Evolutionary conservation across 2,329 filamentous ascomycete genomes (phyloP), one percentile per base, ranked within the genome.

Genomic region (Stagonosporopsis vannaccii): DNA sequence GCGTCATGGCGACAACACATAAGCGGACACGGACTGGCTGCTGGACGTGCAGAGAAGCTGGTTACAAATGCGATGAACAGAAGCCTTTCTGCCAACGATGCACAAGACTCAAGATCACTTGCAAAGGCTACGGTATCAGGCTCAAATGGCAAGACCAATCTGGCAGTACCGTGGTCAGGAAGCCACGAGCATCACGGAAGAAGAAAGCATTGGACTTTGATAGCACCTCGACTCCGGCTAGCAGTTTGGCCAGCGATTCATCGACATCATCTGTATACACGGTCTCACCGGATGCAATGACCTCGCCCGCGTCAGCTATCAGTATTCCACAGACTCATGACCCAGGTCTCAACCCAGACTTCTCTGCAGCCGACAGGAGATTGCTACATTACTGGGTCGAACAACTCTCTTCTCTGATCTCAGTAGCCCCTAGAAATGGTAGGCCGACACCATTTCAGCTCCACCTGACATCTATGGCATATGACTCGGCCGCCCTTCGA

Each of bases 31-130:
- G 70, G 32, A 70, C 68, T 7, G 70, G 70, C 32, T 73, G 70
- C 55, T 71, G 69, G 69, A 73, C 70, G 4, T 73, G 70, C 58
- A 56, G 69, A 15, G 68, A 70, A 53, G 67, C 69, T 12, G 70
- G 70, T 1, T 73, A 73, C 50, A 73, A 73, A 46, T 73, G 70
- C 59, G 69, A 73, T 41, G 70, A 73, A 43, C 57, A 67, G 28
- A 72, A 69, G 25, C 70, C 70, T 3, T 62, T 58, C 35, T 73
- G 70, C 28, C 61, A 64, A 15, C 53, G 70, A 32, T 73, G 70
- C 22, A 62, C 56, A 4, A 58, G 70, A 20, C 41, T 73, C n/a
- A 68, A 65, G 12, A 71, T 71, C 30, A 60, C 49, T 9, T 73
- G 70, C 48, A 70, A 68, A 58, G 70, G 70, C 3, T 73, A 73